Evolutionary conservation across 352 stramenopile genomes (phyloP).

Genomic region (Globisporangium echinulatum): DNA sequence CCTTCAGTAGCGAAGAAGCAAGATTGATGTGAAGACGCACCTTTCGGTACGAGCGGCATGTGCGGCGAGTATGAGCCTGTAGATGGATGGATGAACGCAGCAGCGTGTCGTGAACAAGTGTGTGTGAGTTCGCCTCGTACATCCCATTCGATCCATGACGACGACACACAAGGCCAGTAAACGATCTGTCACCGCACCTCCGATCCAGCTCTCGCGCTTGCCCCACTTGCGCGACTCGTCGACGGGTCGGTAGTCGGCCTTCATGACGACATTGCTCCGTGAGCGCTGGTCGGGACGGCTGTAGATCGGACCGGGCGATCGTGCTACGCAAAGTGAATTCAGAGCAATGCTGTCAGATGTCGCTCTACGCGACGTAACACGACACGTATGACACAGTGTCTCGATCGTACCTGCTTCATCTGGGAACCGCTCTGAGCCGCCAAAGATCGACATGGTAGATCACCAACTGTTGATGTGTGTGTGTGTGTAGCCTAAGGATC

Average conservation of each 20-base stretch:
- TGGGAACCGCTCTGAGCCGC: conserved; percentile 67
- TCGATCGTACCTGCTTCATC: conserved; percentile 41
- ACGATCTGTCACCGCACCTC: conserved; percentile 18
- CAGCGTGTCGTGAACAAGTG: too few relatives aligned
- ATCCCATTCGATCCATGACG: too few relatives aligned
- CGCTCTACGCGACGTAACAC: too few relatives aligned
- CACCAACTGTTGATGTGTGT: too few relatives aligned
- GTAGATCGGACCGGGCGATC: conserved; percentile 76
- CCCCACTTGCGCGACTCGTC: conserved; percentile 63
- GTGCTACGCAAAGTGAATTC: conserved; percentile 15
- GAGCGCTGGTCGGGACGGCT: conserved; percentile 43
- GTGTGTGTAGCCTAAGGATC: not conserved
- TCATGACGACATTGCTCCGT: conserved; percentile 68
- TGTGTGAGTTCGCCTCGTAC: too few relatives aligned
- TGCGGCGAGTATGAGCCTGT: conserved; percentile 34
- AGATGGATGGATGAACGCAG: not conserved
- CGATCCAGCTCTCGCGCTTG: conserved; percentile 82
- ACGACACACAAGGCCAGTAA: not conserved
- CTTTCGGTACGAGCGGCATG: conserved; percentile 56
- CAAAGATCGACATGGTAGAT: conserved; percentile 67
- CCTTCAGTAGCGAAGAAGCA: not conserved
- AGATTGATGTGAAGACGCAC: conserved; percentile 8
- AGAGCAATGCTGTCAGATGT: too few relatives aligned
- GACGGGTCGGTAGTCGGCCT: conserved; percentile 54
- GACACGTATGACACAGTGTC: too few relatives aligned